Base-by-base conservation (phyloP, 441 rosid species). In the Sinapis alba region DNA sequence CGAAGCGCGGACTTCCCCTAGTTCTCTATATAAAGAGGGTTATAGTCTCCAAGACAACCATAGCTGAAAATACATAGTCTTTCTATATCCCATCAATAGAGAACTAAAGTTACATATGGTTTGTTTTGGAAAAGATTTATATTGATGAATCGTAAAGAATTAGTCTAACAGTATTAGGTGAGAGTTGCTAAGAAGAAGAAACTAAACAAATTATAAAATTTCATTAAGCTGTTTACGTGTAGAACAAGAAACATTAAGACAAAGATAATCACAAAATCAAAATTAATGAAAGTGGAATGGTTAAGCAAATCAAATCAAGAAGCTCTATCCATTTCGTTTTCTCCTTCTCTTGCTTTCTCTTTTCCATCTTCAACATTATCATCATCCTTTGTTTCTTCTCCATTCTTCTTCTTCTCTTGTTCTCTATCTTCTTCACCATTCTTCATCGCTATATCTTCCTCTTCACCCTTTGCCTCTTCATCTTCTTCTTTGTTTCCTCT, bases 291-390 rank as follows among this genome's bases (percentile, higher is more conserved):
- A 32, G 6, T 28, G 11, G 30, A 72, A 34, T 53, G 13, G 63
- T 53, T 24, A 53, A n/a, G 12, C 54, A 30, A 18, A 32, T 18
- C 16, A 32, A 72, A 62, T 36, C 28, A 69, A 62, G 58, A 34
- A 62, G 27, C 59, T 43, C 36, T 69, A 56, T 64, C 56, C 3
- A 58, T 36, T 64, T 70, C 45, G 0, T 47, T 13, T 2, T 56
- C 62, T 16, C 28, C 47, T 59, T 60, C 73, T 65, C 3, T 45
- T 66, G 67, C 19, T 36, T 75, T 54, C 34, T 34, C 21, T 59
- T 30, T n/a, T 41, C 36, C 23, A n/a, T 26, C 13, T 28, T 24
- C 74, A 21, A 43, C 30, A 0, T 51, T 19, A 59, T 24, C 47
- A 6, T 59, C n/a, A 21, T 24, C 18, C 3, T 77, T 38, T 41